A percentile compares a stretch with the other conserved stretches of the same genome.
Evolutionary conservation across 73 alveolate genomes (phyloP).

Genomic region (Paramecium bursaria): DNA sequence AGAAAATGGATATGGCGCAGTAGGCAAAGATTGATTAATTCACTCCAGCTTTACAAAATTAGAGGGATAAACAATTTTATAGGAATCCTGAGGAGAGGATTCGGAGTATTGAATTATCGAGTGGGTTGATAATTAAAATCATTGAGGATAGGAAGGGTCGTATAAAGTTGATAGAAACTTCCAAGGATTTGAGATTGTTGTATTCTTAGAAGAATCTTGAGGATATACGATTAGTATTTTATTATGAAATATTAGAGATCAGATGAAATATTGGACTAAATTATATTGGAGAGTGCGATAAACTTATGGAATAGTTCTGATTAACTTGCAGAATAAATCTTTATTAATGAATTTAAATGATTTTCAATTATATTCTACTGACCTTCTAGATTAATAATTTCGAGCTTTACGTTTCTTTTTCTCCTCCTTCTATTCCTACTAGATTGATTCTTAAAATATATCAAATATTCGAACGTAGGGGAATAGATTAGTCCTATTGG

Average conservation of each 20-base stretch:
- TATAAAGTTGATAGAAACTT: not conserved
- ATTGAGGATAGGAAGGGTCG: conserved; percentile 36
- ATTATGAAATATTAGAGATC: not conserved
- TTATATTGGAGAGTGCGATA: conserved; percentile 43
- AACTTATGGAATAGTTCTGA: conserved; percentile 14
- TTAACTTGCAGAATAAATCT: conserved; percentile 58
- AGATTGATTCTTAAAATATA: not conserved
- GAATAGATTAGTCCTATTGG: not conserved
- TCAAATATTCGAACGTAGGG: not conserved
- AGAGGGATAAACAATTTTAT: conserved; percentile 20
- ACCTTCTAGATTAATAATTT: too few relatives aligned
- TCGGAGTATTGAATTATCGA: conserved; percentile 30
- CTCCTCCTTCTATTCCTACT: too few relatives aligned
- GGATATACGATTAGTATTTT: not conserved
- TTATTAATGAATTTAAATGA: conserved; percentile 57
- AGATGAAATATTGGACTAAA: conserved; percentile 22
- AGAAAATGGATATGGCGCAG: not conserved
- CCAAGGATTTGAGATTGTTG: not conserved
- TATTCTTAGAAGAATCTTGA: not conserved
- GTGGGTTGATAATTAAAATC: conserved; percentile 43
- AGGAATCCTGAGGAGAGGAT: conserved; percentile 16
- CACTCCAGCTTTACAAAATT: conserved; percentile 31
- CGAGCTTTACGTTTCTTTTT: too few relatives aligned
- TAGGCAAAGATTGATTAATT: conserved; percentile 22
- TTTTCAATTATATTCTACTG: too few relatives aligned